Evolutionary conservation across 805 yeast species (phyloP).

Genomic region (Candida jianshihensis): DNA sequence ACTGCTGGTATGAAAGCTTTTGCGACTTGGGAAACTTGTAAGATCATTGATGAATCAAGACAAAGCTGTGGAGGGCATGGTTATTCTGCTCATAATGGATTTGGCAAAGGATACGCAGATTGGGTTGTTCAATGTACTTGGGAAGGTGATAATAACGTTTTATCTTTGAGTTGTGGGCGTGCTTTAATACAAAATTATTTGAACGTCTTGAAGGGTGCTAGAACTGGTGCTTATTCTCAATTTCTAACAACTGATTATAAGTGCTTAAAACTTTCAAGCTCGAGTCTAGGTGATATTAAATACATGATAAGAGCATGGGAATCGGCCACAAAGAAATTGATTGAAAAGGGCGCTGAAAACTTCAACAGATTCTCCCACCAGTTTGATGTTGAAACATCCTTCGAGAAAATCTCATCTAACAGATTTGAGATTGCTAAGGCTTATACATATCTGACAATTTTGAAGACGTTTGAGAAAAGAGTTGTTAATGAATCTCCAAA

Average conservation of each 20-base stretch:
- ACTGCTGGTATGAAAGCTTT: slow-evolving; percentile 90
- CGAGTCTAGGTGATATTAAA: slow-evolving; percentile 11
- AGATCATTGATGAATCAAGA: slow-evolving; percentile 77
- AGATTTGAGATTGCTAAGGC: slow-evolving; percentile 26
- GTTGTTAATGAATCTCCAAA: slow-evolving; percentile 25
- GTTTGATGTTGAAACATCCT: slow-evolving; percentile 13
- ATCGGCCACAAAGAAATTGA: slow-evolving; percentile 22
- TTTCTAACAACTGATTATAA: slow-evolving; percentile 19
- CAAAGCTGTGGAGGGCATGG: slow-evolving; percentile 97
- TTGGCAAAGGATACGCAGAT: slow-evolving; percentile 79
- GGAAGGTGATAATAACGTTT: slow-evolving; percentile 93
- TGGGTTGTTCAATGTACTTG: slow-evolving; percentile 97
- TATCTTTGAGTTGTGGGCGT: slow-evolving; percentile 78
- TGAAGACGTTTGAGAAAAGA: slow-evolving; percentile 23
- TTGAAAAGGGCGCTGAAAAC: slow-evolving; percentile 10
- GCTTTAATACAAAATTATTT: slow-evolving; percentile 39
- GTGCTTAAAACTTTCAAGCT: slow-evolving; percentile 11
- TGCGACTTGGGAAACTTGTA: slow-evolving; percentile 78
- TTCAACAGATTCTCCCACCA: slow-evolving; percentile 7
- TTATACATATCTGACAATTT: slow-evolving; percentile 30
- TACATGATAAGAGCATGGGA: slow-evolving; percentile 24
- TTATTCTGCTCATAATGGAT: slow-evolving; percentile 81
- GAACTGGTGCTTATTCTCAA: slow-evolving; percentile 19
- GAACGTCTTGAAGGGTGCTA: slow-evolving; percentile 26
- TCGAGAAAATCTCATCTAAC: slow-evolving; percentile 19